Conservation (phyloP, 1,284 basidiomycete species). For the Ceratobasidium sp. region DNA sequence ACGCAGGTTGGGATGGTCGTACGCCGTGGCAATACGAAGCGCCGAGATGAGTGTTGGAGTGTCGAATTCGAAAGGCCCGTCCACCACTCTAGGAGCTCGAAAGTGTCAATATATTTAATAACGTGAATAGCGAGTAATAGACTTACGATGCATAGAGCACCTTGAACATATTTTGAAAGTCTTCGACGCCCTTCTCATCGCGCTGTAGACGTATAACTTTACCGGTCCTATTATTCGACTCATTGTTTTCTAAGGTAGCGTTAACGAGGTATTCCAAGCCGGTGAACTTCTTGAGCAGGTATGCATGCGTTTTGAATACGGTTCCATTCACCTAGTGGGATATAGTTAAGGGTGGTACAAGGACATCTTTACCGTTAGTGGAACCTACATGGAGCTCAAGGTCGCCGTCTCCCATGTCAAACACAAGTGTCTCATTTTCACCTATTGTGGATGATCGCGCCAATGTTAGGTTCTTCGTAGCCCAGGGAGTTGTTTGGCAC, state of each 20-base stretch:
- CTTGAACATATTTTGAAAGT: constrained; percentile 5
- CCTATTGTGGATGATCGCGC: too few species aligned
- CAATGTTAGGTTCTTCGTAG: not conserved
- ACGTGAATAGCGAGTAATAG: not conserved
- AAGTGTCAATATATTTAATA: not conserved
- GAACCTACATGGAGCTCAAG: not conserved
- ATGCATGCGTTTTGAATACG: not conserved
- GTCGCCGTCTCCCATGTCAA: constrained; percentile 1
- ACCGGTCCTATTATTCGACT: too few species aligned
- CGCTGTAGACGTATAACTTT: not conserved
- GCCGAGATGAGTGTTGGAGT: not conserved
- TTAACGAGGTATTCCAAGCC: not conserved
- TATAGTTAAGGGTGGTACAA: not conserved
- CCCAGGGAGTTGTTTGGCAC: too few species aligned
- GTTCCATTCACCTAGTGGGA: not conserved
- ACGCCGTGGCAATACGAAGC: constrained; percentile 2
- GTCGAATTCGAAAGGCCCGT: constrained; percentile 4
- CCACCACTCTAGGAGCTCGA: not conserved
- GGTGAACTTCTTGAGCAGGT: not conserved
- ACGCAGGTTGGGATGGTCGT: constrained; percentile 3
- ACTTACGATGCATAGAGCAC: constrained; percentile 6
- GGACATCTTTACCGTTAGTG: too few species aligned
- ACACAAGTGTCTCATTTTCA: too few species aligned
- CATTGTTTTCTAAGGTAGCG: not conserved
- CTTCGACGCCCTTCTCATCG: not conserved